A percentile compares a stretch with the other conserved stretches of the same genome.
Evolutionary conservation across 1,139 yeast species (phyloP).

Genomic region (Taphrina communis): DNA sequence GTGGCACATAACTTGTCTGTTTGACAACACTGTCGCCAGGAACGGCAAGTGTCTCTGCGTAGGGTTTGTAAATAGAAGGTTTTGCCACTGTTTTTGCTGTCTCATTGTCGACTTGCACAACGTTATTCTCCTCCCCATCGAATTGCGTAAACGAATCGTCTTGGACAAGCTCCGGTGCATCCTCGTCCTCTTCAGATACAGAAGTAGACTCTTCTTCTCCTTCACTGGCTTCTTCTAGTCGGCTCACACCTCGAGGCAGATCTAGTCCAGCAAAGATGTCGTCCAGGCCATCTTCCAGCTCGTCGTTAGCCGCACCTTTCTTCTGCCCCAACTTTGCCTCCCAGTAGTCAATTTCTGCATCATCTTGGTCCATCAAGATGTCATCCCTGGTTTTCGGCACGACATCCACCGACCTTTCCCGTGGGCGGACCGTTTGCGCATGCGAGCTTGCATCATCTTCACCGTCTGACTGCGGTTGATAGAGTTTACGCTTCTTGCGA

Average conservation of each 20-base stretch:
- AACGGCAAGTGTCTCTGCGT: background rate
- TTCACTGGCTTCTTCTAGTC: constrained; percentile 26
- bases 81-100: background rate
- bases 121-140: background rate
- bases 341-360: constrained; percentile 40
- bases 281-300: constrained; percentile 33
- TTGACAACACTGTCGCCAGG: background rate
- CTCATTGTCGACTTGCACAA: background rate
- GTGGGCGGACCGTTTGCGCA: background rate
- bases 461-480: constrained; percentile 16
- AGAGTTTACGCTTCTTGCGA: constrained; percentile 16
- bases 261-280: constrained; percentile 33
- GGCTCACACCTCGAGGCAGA: constrained; percentile 29
- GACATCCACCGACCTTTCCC: constrained; percentile 1
- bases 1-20: constrained; percentile 69
- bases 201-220: background rate
- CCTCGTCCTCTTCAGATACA: constrained; percentile 7
- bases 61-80: constrained; percentile 32
- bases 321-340: constrained; percentile 26
- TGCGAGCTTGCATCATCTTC: background rate
- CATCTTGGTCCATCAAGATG: constrained; percentile 34
- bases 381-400: constrained; percentile 25
- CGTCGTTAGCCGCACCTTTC: constrained; percentile 17
- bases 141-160: background rate
- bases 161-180: constrained; percentile 3